phyloP scores from a whole-genome alignment of 129 eudicot species.

The sunflower (Helianthus annuus) region HanXRQr2.0-SUNRISE NC_035435.2:135862472-135862971 shows the following conservation, averaged over 20 bases:
- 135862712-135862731: neutral
- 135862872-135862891: neutral
- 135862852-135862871: neutral
- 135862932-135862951: neutral
- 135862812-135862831: conserved; percentile 43
- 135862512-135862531: too few relatives aligned
- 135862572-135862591: neutral
- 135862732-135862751: neutral
- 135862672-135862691: conserved; percentile 4
- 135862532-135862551: neutral
- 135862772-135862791: conserved; percentile 56
- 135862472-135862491: conserved; percentile 28
- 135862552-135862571: conserved; percentile 8
- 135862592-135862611: conserved; percentile 4
- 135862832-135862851: neutral
- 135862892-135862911: conserved; percentile 1
- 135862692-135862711: neutral
- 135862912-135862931: neutral
- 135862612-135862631: neutral
- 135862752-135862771: conserved; percentile 44
- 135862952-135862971: neutral
- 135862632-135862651: neutral
- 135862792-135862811: conserved; percentile 48
- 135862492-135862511: neutral
- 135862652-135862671: conserved; percentile 5